Evolutionary conservation across 768 basidiomycete species (phyloP).

Genomic region (Russula vinacea): DNA sequence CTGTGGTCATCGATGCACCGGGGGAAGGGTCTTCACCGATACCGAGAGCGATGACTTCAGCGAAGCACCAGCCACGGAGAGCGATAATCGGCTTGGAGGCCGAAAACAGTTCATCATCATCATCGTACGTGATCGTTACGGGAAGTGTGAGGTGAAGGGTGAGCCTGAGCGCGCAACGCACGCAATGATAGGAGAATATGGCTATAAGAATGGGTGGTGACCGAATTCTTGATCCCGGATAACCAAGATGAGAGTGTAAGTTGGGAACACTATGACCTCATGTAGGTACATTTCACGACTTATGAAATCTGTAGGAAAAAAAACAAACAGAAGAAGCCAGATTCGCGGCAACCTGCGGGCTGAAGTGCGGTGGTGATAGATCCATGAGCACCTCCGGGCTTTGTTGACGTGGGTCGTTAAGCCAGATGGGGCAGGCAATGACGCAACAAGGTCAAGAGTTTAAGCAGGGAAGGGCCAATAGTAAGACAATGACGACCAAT

Average conservation of each 20-base stretch:
- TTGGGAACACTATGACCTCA: slow-evolving; percentile 22
- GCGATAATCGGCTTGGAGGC: slow-evolving; percentile 6
- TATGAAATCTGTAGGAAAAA: slow-evolving; percentile 8
- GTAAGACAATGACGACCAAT: slow-evolving; percentile 13
- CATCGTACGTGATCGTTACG: slow-evolving; percentile 9
- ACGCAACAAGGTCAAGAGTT: slow-evolving; percentile 17
- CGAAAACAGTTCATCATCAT: slow-evolving; percentile 5
- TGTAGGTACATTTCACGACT: slow-evolving; percentile 7
- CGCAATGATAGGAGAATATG: slow-evolving; percentile 14
- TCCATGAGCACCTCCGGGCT: slow-evolving; percentile 19
- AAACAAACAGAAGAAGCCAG: slow-evolving; percentile 21
- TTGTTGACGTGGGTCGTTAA: slow-evolving; percentile 17
- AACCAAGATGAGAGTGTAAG: slow-evolving; percentile 13
- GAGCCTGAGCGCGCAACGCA: slow-evolving; percentile 6
- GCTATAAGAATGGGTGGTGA: slow-evolving; percentile 13
- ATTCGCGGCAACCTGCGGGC: slow-evolving; percentile 6
- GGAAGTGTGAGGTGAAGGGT: neutral
- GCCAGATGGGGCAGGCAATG: slow-evolving; percentile 23
- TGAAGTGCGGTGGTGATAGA: slow-evolving; percentile 7
- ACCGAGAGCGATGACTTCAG: slow-evolving; percentile 1
- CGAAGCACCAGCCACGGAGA: slow-evolving; percentile 9
- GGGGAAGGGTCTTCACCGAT: neutral
- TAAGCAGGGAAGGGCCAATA: slow-evolving; percentile 22
- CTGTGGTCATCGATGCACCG: slow-evolving; percentile 2
- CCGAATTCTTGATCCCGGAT: slow-evolving; percentile 13